These are phyloP conservation scores for Naganishia onofrii DNA, from an alignment of 768 basidiomycete genomes.

Conservation along the genomic window DNA sequence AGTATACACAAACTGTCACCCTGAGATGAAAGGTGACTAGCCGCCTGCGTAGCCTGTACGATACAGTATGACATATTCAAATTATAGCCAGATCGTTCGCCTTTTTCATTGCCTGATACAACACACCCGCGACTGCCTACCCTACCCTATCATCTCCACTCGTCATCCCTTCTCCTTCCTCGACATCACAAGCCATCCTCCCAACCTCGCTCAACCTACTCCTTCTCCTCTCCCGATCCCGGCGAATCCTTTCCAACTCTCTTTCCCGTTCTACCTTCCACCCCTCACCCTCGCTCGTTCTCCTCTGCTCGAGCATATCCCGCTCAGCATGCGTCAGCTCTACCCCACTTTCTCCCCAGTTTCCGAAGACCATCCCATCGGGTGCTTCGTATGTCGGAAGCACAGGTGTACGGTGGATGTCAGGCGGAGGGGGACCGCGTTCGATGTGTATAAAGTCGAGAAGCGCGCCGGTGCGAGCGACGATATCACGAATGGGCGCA, in stretches of 20 bases:
- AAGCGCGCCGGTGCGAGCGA: constrained; percentile 61
- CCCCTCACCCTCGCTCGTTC: constrained; percentile 43
- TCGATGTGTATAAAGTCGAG: constrained; percentile 48
- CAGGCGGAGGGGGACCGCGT: constrained; percentile 42
- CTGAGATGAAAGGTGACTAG: too few relatives aligned
- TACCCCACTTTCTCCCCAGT: constrained; percentile 17
- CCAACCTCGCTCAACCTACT: neutral
- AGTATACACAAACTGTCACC: too few relatives aligned
- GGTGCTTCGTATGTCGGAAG: constrained; percentile 22
- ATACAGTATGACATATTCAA: too few relatives aligned
- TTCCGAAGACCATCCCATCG: constrained; percentile 26
- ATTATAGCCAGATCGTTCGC: too few relatives aligned
- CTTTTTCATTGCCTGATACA: too few relatives aligned
- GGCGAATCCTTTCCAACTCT: constrained; percentile 50
- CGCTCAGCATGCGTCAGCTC: neutral
- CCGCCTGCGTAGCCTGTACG: too few relatives aligned
- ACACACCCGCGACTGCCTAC: too few relatives aligned
- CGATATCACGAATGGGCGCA: constrained; percentile 67
- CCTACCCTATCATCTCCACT: neutral
- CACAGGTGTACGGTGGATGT: constrained; percentile 36
- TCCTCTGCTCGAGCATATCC: constrained; percentile 10
- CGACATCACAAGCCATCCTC: constrained; percentile 7
- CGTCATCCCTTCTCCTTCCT: constrained; percentile 18
- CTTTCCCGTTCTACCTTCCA: constrained; percentile 55
- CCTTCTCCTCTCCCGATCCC: constrained; percentile 14